These are phyloP conservation scores for Candida coleopterorum DNA, from an alignment of 805 yeast genomes.

Conservation along the genomic window DNA sequence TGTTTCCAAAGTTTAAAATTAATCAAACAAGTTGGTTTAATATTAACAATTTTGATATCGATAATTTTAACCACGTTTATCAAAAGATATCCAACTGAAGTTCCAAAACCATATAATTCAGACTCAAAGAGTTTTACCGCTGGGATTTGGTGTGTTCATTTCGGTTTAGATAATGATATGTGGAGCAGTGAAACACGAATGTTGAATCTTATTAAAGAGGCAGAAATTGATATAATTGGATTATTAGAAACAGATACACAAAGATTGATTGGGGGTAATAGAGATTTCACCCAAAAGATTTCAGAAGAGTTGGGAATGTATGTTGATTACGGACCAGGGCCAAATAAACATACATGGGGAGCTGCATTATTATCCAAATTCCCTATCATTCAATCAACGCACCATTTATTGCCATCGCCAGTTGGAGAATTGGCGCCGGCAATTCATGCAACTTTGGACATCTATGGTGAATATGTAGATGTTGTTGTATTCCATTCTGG, in stretches of 20 bases:
- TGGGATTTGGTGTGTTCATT: constrained; percentile 98
- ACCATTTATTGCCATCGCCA: constrained; percentile 91
- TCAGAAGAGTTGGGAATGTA: constrained; percentile 94
- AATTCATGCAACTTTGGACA: constrained; percentile 89
- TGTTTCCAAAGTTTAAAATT: constrained; percentile 3
- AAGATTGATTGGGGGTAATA: constrained; percentile 88
- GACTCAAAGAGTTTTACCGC: constrained; percentile 76
- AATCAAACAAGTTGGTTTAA: constrained; percentile 18
- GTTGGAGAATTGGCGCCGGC: constrained; percentile 99
- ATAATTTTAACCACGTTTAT: constrained; percentile 53
- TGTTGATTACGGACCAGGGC: constrained; percentile 96
- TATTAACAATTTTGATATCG: constrained; percentile 43
- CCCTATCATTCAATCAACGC: constrained; percentile 87
- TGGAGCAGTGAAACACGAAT: constrained; percentile 94
- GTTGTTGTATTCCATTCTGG: constrained; percentile 97
- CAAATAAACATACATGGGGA: constrained; percentile 98
- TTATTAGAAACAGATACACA: constrained; percentile 91
- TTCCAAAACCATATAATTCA: constrained; percentile 48
- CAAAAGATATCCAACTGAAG: constrained; percentile 55
- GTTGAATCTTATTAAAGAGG: constrained; percentile 75
- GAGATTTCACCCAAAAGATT: constrained; percentile 86
- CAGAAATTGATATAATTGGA: constrained; percentile 89
- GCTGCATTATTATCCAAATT: constrained; percentile 87
- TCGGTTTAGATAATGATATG: constrained; percentile 95
- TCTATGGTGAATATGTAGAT: constrained; percentile 83